Percentiles rank a stretch among this genome's conserved stretches.
These are phyloP conservation scores for Plectosphaerella sp. DNA, from an alignment of 2,329 filamentous ascomycete species.

Conservation along the genomic window DNA sequence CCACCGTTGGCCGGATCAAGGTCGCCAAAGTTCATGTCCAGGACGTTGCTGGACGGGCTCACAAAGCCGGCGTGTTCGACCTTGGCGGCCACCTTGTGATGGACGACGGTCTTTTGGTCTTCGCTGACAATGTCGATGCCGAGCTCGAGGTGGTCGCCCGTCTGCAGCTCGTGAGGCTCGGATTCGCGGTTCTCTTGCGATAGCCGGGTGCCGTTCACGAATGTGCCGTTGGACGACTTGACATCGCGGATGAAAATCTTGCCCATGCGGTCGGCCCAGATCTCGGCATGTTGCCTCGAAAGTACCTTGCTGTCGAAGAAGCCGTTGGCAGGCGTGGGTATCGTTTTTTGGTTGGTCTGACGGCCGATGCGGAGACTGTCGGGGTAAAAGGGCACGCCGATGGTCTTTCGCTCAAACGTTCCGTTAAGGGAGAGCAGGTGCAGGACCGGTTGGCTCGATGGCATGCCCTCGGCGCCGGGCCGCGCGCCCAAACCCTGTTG, in stretches of 20 bases:
- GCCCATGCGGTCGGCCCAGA: constrained; percentile 80
- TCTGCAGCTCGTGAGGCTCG: constrained; percentile 87
- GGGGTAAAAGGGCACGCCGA: constrained; percentile 87
- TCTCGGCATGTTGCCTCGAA: constrained; percentile 91
- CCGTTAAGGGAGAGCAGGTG: constrained; percentile 88
- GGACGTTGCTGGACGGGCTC: constrained; percentile 66
- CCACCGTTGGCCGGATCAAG: constrained; percentile 75
- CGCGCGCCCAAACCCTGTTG: constrained; percentile 51
- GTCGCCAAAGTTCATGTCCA: constrained; percentile 91
- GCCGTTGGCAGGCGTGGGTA: constrained; percentile 85
- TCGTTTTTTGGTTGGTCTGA: constrained; percentile 94
- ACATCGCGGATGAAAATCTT: constrained; percentile 96
- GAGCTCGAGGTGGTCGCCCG: constrained; percentile 86
- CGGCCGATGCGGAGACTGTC: constrained; percentile 92
- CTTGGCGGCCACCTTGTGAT: constrained; percentile 96
- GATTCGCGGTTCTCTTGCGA: constrained; percentile 95
- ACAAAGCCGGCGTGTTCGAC: constrained; percentile 92
- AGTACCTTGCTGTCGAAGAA: constrained; percentile 98
- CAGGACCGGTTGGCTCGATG: constrained; percentile 70
- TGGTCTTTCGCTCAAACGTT: constrained; percentile 96
- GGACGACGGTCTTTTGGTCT: constrained; percentile 96
- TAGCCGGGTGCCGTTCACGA: constrained; percentile 87
- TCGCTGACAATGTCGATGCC: constrained; percentile 99
- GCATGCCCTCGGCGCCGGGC: constrained; percentile 57
- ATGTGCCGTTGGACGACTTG: constrained; percentile 97